Conservation (phyloP, 768 basidiomycete species). For the Naganishia randhawae region DNA sequence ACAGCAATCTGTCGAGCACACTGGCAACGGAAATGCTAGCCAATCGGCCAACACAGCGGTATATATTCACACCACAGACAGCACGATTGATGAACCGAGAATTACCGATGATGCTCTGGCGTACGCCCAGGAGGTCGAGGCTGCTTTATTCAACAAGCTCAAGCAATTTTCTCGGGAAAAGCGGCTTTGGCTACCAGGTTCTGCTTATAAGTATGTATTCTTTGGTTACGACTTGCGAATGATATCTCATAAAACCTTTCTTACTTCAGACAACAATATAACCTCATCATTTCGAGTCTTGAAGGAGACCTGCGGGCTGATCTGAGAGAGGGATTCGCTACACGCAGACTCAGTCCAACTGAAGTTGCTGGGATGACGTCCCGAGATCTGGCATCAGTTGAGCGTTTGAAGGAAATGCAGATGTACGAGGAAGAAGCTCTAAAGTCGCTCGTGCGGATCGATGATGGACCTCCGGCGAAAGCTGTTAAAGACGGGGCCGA, state of each 20-base stretch:
- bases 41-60: neutral
- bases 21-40: neutral
- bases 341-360: conserved; percentile 28
- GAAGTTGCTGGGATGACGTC: conserved; percentile 41
- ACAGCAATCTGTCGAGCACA: conserved; percentile 1
- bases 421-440: conserved; percentile 24
- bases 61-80: neutral
- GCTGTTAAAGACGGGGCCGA: neutral
- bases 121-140: conserved; percentile 41
- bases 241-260: neutral
- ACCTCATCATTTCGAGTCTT: conserved; percentile 39
- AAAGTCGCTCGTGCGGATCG: conserved; percentile 23
- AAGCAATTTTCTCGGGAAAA: conserved; percentile 43
- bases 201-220: conserved; percentile 44
- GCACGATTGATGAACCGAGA: neutral
- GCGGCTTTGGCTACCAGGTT: conserved; percentile 33
- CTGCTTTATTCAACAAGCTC: conserved; percentile 37
- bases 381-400: conserved; percentile 42
- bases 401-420: conserved; percentile 38
- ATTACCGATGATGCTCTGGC: conserved; percentile 23
- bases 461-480: conserved; percentile 9
- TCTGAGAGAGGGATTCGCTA: conserved; percentile 33
- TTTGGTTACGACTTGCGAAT: neutral
- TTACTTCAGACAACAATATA: conserved; percentile 41
- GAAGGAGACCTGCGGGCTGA: conserved; percentile 38